These are phyloP conservation scores for Diaporthe nobilis DNA, from an alignment of 2,329 filamentous ascomycete genomes.

Conservation along the genomic window DNA sequence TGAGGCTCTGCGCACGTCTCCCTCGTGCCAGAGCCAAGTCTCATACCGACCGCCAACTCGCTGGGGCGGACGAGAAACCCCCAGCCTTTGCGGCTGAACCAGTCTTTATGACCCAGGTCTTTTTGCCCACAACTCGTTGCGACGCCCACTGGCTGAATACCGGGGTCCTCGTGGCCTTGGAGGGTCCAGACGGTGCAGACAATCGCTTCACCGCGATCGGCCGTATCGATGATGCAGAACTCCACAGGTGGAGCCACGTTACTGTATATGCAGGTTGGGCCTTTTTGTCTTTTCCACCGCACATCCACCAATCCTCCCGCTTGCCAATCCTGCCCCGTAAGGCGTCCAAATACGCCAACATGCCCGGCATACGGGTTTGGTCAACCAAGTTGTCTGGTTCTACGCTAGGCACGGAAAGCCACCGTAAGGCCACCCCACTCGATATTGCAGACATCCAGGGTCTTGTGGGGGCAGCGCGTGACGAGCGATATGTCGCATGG, in stretches of 20 bases:
- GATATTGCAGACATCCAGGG: background rate
- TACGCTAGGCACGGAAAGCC: conserved; percentile 3
- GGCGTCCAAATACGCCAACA: conserved; percentile 1
- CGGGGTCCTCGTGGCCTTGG: background rate
- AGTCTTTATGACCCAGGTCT: background rate
- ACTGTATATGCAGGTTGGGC: conserved; percentile 17
- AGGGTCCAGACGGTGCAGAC: background rate
- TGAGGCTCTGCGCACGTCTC: conserved; percentile 19
- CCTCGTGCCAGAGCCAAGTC: background rate
- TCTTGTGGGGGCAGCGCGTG: conserved; percentile 4
- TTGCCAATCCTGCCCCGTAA: conserved; percentile 19
- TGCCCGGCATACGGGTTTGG: conserved; percentile 12
- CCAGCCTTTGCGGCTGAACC: background rate
- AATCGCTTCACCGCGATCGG: conserved; percentile 1
- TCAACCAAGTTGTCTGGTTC: background rate
- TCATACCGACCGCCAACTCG: background rate
- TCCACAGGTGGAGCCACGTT: conserved; percentile 11
- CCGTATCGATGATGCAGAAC: conserved; percentile 14
- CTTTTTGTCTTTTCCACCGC: conserved; percentile 18
- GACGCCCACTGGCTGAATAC: background rate
- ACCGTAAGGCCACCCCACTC: background rate
- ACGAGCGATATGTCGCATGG: conserved; percentile 4
- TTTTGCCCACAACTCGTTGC: conserved; percentile 1
- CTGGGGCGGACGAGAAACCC: background rate
- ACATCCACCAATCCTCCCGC: conserved; percentile 1